Evolutionary conservation across 2,329 filamentous ascomycete genomes (phyloP).

Genomic region (Metarhizium robertsii): DNA sequence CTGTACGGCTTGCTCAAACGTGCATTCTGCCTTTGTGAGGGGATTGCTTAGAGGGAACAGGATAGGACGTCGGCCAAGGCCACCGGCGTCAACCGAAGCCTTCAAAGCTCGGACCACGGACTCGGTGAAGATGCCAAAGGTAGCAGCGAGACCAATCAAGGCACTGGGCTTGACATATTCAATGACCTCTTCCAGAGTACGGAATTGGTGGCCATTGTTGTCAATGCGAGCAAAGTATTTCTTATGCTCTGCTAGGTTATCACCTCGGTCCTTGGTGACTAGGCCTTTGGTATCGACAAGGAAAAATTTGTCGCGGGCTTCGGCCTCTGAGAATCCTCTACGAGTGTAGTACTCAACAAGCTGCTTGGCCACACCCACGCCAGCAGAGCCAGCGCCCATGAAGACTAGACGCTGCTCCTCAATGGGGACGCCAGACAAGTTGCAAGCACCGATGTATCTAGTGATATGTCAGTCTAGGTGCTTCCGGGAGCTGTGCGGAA

Average conservation of each 20-base stretch:
- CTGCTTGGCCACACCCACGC: constrained; percentile 96
- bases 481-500: not conserved
- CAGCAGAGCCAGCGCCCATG: constrained; percentile 89
- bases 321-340: constrained; percentile 78
- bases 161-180: constrained; percentile 93
- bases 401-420: constrained; percentile 93
- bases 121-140: constrained; percentile 89
- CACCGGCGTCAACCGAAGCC: constrained; percentile 51
- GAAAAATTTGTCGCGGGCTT: constrained; percentile 88
- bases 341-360: constrained; percentile 95
- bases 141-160: constrained; percentile 87
- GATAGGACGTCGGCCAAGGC: constrained; percentile 69
- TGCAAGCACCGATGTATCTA: constrained; percentile 62
- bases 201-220: constrained; percentile 60
- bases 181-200: constrained; percentile 80
- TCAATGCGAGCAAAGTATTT: constrained; percentile 59
- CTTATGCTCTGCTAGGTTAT: constrained; percentile 87
- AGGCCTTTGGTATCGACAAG: constrained; percentile 96
- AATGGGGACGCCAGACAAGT: constrained; percentile 73
- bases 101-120: constrained; percentile 66
- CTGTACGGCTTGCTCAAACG: constrained; percentile 84
- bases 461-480: constrained; percentile 45
- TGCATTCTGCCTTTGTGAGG: constrained; percentile 93
- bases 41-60: constrained; percentile 97
- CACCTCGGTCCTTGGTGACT: constrained; percentile 85